Percentiles rank a stretch among this genome's conserved stretches.
These are phyloP conservation scores for Akanthomyces dipterigenus DNA, from an alignment of 2,329 filamentous ascomycete species.

Conservation along the genomic window DNA sequence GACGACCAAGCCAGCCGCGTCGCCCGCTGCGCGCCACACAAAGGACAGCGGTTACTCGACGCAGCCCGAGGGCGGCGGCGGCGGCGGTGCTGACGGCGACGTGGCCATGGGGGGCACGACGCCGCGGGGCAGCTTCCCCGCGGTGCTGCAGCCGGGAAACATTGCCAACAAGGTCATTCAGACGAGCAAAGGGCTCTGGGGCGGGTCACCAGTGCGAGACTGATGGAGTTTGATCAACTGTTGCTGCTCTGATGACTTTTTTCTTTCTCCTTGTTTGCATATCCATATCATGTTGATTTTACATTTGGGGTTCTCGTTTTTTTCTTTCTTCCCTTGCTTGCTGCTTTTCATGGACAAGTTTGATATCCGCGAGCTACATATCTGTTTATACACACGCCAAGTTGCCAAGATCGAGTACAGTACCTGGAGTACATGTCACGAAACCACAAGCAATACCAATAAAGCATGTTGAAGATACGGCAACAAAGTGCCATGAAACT, in stretches of 20 bases:
- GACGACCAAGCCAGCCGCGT: background rate
- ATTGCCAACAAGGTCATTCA: slow-evolving; percentile 52
- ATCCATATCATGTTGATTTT: background rate
- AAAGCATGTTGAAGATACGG: too few species aligned
- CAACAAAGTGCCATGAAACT: too few species aligned
- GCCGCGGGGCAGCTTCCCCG: slow-evolving; percentile 32
- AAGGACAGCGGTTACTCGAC: slow-evolving; percentile 46
- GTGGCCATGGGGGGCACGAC: slow-evolving; percentile 42
- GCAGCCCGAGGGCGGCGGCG: slow-evolving; percentile 21
- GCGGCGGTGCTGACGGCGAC: slow-evolving; percentile 27
- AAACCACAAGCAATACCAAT: too few species aligned
- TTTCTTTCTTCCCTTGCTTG: too few species aligned
- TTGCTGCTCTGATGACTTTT: background rate
- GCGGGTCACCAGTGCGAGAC: slow-evolving; percentile 24
- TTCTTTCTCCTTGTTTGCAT: background rate
- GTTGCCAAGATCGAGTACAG: too few species aligned
- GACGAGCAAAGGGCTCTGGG: slow-evolving; percentile 59
- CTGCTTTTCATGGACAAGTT: background rate
- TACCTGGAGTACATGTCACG: too few species aligned
- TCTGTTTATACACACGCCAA: background rate
- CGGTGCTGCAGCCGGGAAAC: slow-evolving; percentile 48
- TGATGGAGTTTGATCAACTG: slow-evolving; percentile 13
- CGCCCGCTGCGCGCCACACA: slow-evolving; percentile 13
- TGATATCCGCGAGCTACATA: background rate
- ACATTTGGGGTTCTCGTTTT: background rate